These are phyloP conservation scores for Cyberlindnera lachancei DNA, from an alignment of 805 yeast genomes.

Conservation along the genomic window DNA sequence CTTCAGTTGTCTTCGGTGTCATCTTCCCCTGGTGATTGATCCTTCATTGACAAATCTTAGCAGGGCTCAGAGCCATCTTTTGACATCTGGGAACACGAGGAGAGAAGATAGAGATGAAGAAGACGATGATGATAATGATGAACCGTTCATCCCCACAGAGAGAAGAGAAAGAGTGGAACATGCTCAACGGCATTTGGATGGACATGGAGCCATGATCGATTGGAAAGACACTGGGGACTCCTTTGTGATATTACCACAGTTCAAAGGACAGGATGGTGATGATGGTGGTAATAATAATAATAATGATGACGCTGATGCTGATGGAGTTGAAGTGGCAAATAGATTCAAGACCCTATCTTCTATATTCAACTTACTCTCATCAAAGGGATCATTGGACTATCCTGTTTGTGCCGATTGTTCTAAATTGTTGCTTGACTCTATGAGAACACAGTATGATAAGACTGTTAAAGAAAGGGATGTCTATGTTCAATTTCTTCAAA, in stretches of 20 bases:
- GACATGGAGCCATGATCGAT: conserved; percentile 5
- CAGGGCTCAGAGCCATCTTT: conserved; percentile 46
- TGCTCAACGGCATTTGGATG: conserved; percentile 1
- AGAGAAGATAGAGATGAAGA: conserved; percentile 7
- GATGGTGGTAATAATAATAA: conserved; percentile 20
- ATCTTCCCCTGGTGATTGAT: conserved; percentile 49
- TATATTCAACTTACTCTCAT: conserved; percentile 65
- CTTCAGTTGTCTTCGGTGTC: conserved; percentile 57
- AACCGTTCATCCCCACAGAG: conserved; percentile 21
- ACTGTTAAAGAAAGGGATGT: conserved; percentile 71
- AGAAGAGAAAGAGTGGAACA: conserved; percentile 11
- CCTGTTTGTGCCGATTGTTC: conserved; percentile 91
- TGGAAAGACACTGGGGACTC: conserved; percentile 17
- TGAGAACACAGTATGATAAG: conserved; percentile 65
- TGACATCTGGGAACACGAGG: conserved; percentile 30
- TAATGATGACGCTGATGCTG: conserved; percentile 23
- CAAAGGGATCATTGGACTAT: conserved; percentile 68
- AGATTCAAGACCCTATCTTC: conserved; percentile 48
- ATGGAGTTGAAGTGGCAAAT: conserved; percentile 32
- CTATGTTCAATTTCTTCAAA: conserved; percentile 65
- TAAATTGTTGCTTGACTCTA: conserved; percentile 49
- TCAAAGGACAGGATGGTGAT: conserved; percentile 18
- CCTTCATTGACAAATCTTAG: conserved; percentile 44
- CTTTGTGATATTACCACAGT: conserved; percentile 23
- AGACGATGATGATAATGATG: conserved; percentile 9